Base-by-base conservation (phyloP, 2,329 filamentous ascomycete genomes). In the Calonectria multiphialidica region DNA sequence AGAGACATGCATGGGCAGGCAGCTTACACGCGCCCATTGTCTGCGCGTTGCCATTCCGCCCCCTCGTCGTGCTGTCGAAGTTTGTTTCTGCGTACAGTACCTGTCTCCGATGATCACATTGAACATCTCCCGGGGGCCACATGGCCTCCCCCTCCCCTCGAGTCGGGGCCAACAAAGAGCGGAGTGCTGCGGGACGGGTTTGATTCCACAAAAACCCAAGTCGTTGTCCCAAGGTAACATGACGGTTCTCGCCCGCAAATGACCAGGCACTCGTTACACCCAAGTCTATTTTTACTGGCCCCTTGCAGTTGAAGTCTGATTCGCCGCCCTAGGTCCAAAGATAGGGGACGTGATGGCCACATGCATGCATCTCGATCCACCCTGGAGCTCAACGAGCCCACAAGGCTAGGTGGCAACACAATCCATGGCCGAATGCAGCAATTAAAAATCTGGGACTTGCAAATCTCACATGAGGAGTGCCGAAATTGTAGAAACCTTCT, bases 311-410 rank as follows among this genome's bases (percentile, higher is more conserved):
- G 28, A 33, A 21, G 21, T 44, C n/a, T 45, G 12, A 62, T 62
- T 62, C 57, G 57, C 25, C 28, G 57, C 57, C 53, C 53, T 59
- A 59, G 53, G 53, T 59, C 28, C 33, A 59, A 59, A 40, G 53
- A 59, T 59, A 59, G 53, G 53, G 53, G 53, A 59, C 35, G 33
- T 40, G 21, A 8, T 59, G 53, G 33, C 53, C 53, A 59, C 53
- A 59, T 59, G 53, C 53, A 57, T 57, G 53, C 53, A 40, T 59
- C 33, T 37, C 53, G 53, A 59, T 59, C 53, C 53, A 59, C 53
- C 53, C 53, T 12, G 33, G 53, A 59, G 53, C 30, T 59, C 33
- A n/a, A 59, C 33, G 53, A 59, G 53, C 53, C 53, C 53, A 59
- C 53, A 59, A 59, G 53, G 53, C 53, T 59, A 59, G 53, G 53